Evolutionary conservation across 495 filamentous ascomycete species (phyloP).

Genomic region (Poronia punctata): DNA sequence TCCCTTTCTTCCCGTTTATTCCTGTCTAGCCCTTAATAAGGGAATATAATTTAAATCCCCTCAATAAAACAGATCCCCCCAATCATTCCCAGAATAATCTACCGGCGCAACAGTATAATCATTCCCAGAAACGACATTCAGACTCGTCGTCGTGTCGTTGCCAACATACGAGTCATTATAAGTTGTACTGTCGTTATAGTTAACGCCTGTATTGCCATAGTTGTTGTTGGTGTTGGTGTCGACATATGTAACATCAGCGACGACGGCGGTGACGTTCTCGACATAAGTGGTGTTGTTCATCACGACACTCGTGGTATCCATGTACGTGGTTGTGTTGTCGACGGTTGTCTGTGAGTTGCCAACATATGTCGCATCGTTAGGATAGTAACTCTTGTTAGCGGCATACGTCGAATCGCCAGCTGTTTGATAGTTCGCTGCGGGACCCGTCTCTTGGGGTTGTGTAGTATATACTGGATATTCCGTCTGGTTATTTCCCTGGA

Average conservation of each 20-base stretch:
- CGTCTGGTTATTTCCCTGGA: constrained; percentile 5
- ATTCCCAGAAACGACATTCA: constrained; percentile 8
- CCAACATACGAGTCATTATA: constrained; percentile 4
- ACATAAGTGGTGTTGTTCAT: constrained; percentile 8
- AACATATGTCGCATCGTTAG: constrained; percentile 4
- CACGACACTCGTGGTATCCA: constrained; percentile 1
- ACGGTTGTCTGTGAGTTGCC: constrained; percentile 8
- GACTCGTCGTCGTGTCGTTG: constrained; percentile 3
- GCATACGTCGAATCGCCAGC: too few species aligned
- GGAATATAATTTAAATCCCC: too few species aligned
- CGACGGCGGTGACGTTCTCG: background rate
- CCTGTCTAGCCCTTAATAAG: too few species aligned
- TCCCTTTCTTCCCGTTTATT: too few species aligned
- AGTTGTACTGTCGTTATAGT: constrained; percentile 1
- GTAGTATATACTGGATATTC: constrained; percentile 3
- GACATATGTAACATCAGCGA: constrained; percentile 8
- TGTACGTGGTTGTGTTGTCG: constrained; percentile 1
- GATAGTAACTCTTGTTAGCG: constrained; percentile 1
- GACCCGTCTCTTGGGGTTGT: constrained; percentile 13
- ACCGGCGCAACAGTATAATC: constrained; percentile 4
- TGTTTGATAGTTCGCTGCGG: constrained; percentile 10
- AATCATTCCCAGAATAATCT: constrained; percentile 22
- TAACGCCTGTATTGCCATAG: constrained; percentile 3
- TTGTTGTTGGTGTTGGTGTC: constrained; percentile 7
- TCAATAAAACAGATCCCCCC: constrained; percentile 15